These are phyloP conservation scores for Rhodocollybia butyracea DNA, from an alignment of 768 basidiomycete genomes.

Conservation along the genomic window DNA sequence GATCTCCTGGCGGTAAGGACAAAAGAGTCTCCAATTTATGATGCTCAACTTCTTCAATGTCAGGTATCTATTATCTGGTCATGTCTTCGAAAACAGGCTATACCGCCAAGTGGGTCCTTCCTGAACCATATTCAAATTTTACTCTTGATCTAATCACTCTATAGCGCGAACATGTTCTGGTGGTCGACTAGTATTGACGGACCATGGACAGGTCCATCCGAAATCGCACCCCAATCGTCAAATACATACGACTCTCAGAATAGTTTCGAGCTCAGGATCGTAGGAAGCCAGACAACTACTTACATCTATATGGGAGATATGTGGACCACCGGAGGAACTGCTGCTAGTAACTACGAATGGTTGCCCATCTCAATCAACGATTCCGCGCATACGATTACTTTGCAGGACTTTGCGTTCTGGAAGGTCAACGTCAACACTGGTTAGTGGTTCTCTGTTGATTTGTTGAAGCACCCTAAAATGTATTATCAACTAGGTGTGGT, in stretches of 20 bases:
- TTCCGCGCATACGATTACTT: slow-evolving; percentile 18
- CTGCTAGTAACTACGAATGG: slow-evolving; percentile 21
- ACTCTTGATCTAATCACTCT: slow-evolving; percentile 22
- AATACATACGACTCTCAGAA: slow-evolving; percentile 13
- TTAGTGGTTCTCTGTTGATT: background rate
- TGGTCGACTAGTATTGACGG: slow-evolving; percentile 1
- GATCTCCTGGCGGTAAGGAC: background rate
- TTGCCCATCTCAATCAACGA: slow-evolving; percentile 23
- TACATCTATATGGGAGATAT: slow-evolving; percentile 10
- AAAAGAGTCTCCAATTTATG: background rate
- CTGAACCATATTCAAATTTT: slow-evolving; percentile 21
- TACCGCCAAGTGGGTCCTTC: slow-evolving; percentile 22
- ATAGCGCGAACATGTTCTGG: slow-evolving; percentile 17
- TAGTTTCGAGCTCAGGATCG: slow-evolving; percentile 4
- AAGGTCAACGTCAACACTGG: slow-evolving; percentile 20
- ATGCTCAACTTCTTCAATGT: background rate
- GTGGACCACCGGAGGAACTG: slow-evolving; percentile 7
- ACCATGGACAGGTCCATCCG: background rate
- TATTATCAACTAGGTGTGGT: background rate
- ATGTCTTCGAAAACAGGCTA: slow-evolving; percentile 28
- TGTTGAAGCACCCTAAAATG: background rate
- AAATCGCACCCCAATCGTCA: background rate
- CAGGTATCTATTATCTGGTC: slow-evolving; percentile 20
- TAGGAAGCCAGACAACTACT: slow-evolving; percentile 6
- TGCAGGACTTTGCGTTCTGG: slow-evolving; percentile 23